Base-by-base conservation (phyloP, 225 moss, liverwort and hornwort species). In the Bryoerythrophyllum caledonicum region DNA sequence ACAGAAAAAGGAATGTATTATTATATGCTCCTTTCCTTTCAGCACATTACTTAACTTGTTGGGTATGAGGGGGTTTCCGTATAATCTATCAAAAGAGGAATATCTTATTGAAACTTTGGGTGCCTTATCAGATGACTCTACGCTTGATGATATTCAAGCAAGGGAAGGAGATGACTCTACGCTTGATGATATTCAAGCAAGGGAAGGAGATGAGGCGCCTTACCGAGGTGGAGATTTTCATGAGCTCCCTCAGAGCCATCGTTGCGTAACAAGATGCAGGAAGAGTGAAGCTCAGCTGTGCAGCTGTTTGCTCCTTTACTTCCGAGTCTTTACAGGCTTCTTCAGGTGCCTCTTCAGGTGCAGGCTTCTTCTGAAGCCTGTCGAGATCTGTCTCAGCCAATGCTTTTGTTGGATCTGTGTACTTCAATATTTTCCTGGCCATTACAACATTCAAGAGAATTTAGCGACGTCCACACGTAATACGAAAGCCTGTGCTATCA, bases 141-240 rank as follows among this genome's bases (percentile, higher is more conserved):
- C 9, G 8, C 38, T 38, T 9, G 9, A 38, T 2, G 1, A 38
- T 38, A 5, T 38, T 38, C 37, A 38, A 37, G 5, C 37, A 7
- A 37, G 52, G 57, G 10, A 66, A 66, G 56, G 67, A 25, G 37
- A 10, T 24, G 25, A 62, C 48, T 48, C 48, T 48, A 38, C 9
- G 8, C 38, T 38, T 9, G 9, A 38, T 5, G 37, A 38, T 58
- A 40, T 57, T 49, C 49, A 70, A 48, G 23, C 72, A 37, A 43
- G 52, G 57, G 10, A 66, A 66, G 56, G 67, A 25, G 37, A 10
- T 24, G 25, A 62, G 62, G 55, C 57, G 68, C 34, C 87, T 87
- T 82, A 99, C 99, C 80, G 99, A 93, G 15, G 94, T 99, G 70
- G 99, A 99, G 26, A 89, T 99, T 63, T 99, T 99, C 88, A 99